Evolutionary conservation across 2,329 filamentous ascomycete species (phyloP).

Genomic region (Lachnellula subtilissima): DNA sequence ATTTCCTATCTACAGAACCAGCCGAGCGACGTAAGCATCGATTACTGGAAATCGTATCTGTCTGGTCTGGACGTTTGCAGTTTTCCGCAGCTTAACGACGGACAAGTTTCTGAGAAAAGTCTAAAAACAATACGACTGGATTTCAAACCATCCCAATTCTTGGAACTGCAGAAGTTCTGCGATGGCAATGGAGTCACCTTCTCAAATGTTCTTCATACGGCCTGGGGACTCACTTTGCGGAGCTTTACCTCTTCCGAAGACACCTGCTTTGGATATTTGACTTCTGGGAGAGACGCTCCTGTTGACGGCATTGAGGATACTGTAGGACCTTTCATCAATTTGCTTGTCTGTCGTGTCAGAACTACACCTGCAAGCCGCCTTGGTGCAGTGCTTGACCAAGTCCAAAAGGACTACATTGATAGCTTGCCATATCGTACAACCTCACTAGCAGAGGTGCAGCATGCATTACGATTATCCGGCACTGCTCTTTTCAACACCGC

Average conservation of each 20-base stretch:
- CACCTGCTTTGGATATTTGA: conserved; percentile 34
- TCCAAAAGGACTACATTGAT: conserved; percentile 31
- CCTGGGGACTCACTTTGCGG: conserved; percentile 37
- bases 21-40: conserved; percentile 13
- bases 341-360: conserved; percentile 26
- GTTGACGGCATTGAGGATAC: conserved; percentile 40
- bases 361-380: conserved; percentile 23
- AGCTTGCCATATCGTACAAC: conserved; percentile 33
- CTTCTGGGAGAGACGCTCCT: conserved; percentile 40
- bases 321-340: conserved; percentile 42
- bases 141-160: neutral
- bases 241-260: conserved; percentile 32
- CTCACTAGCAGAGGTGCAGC: conserved; percentile 39
- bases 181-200: conserved; percentile 34
- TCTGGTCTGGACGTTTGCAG: conserved; percentile 21
- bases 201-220: conserved; percentile 34
- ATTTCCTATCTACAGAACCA: conserved; percentile 30
- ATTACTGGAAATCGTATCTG: conserved; percentile 25
- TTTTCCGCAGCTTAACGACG: conserved; percentile 33
- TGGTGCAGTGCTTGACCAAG: conserved; percentile 14
- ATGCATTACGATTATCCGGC: conserved; percentile 8
- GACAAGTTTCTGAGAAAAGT: conserved; percentile 10
- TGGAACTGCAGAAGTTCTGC: conserved; percentile 34
- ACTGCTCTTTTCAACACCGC: conserved; percentile 14
- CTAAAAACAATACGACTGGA: conserved; percentile 8